Conservation (phyloP, 257 asterid genomes). For the Hygrophila difformis region DNA sequence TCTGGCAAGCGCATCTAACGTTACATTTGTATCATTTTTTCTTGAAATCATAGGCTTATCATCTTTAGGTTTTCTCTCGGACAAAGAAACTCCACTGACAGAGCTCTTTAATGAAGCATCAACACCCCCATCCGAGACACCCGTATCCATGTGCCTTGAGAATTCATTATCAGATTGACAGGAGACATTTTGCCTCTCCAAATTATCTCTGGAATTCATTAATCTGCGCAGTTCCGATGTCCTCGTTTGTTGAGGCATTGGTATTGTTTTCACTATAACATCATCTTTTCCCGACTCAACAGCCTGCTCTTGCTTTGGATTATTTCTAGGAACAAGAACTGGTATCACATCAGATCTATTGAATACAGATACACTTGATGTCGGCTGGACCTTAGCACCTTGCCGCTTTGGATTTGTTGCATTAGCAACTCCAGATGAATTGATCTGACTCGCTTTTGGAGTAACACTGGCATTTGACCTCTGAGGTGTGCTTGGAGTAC, state of each 20-base stretch:
- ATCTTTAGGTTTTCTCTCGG: constrained; percentile 42
- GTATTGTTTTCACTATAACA: constrained; percentile 46
- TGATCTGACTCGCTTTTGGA: constrained; percentile 45
- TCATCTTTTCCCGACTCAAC: constrained; percentile 79
- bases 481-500: constrained; percentile 70
- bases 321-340: constrained; percentile 77
- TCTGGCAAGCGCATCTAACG: constrained; percentile 30
- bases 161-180: constrained; percentile 42
- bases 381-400: constrained; percentile 50
- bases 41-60: constrained; percentile 39
- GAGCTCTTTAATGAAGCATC: constrained; percentile 42
- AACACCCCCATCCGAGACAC: constrained; percentile 37
- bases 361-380: constrained; percentile 34
- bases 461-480: constrained; percentile 41
- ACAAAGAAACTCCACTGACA: constrained; percentile 22
- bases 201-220: constrained; percentile 47
- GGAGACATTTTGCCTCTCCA: constrained; percentile 37
- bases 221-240: constrained; percentile 50
- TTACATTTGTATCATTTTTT: constrained; percentile 36
- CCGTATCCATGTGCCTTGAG: constrained; percentile 35
- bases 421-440: constrained; percentile 34
- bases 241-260: constrained; percentile 58
- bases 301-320: constrained; percentile 54
- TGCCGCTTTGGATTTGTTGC: constrained; percentile 54
- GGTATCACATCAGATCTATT: constrained; percentile 67